phyloP scores from a whole-genome alignment of 345 rosid species.

The Hevea brasiliensis region DNA sequence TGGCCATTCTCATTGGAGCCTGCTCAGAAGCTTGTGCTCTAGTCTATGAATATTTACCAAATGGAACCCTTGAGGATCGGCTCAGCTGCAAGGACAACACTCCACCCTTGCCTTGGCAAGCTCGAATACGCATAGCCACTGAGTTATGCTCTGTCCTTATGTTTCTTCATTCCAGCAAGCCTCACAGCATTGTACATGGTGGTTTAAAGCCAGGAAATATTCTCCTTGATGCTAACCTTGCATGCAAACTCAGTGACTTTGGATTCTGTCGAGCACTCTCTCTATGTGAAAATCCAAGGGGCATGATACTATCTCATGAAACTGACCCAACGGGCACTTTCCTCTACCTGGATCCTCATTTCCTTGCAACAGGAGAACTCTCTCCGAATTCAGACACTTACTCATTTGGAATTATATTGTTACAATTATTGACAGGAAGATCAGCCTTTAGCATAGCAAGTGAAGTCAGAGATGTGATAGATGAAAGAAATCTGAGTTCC shows the following conservation, averaged over 20 bases:
- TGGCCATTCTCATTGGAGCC: conserved; percentile 72
- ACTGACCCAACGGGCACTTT: conserved; percentile 67
- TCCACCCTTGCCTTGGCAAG: conserved; percentile 82
- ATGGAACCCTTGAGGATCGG: conserved; percentile 92
- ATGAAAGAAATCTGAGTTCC: conserved; percentile 47
- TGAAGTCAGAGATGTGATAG: conserved; percentile 60
- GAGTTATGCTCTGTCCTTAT: conserved; percentile 76
- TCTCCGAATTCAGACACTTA: conserved; percentile 76
- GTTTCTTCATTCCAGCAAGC: conserved; percentile 78
- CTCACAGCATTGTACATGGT: conserved; percentile 79
- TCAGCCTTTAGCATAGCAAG: conserved; percentile 52
- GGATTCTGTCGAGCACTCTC: conserved; percentile 59
- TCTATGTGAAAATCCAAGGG: conserved; percentile 26
- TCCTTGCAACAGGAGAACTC: conserved; percentile 65
- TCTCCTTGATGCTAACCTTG: conserved; percentile 70
- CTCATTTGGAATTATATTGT: conserved; percentile 73
- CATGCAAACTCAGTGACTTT: conserved; percentile 78
- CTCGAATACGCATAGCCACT: conserved; percentile 69
- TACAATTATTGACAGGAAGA: conserved; percentile 73
- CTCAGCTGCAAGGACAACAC: conserved; percentile 69
- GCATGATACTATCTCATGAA: conserved; percentile 32
- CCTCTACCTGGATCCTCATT: conserved; percentile 77
- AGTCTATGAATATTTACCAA: conserved; percentile 71
- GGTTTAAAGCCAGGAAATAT: conserved; percentile 78
- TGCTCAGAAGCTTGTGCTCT: conserved; percentile 83